phyloP scores from a whole-genome alignment of 768 basidiomycete species.

The Auricularia cornea region DNA sequence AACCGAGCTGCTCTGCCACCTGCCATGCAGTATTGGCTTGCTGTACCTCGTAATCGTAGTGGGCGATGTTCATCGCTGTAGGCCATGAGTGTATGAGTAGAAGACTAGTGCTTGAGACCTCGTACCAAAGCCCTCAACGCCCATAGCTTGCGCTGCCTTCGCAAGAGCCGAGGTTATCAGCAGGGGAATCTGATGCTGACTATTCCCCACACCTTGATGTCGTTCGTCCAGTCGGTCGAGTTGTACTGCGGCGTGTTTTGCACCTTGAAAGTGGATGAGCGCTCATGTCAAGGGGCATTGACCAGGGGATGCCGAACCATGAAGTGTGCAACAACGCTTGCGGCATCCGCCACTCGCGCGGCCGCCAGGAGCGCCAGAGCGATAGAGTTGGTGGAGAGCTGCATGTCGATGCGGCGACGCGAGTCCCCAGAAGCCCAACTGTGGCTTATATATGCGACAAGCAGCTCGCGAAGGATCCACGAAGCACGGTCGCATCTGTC shows the following conservation, averaged over 20 bases:
- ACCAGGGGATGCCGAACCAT: background rate
- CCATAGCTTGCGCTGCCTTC: background rate
- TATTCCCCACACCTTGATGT: background rate
- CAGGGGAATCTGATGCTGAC: background rate
- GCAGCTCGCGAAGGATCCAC: too few relatives aligned
- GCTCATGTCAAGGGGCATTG: background rate
- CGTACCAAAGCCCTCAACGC: background rate
- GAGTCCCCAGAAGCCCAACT: too few relatives aligned
- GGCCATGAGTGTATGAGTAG: too few relatives aligned
- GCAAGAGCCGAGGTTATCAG: background rate
- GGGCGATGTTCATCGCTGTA: background rate
- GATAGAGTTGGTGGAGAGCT: too few relatives aligned
- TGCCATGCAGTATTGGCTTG: background rate
- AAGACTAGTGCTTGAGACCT: background rate
- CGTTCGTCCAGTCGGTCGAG: background rate
- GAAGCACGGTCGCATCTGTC: too few relatives aligned
- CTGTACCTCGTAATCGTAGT: background rate
- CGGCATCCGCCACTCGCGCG: background rate
- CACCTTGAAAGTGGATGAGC: background rate
- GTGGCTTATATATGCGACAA: too few relatives aligned
- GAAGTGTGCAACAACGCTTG: background rate
- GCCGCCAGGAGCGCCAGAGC: background rate
- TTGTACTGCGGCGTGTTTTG: background rate
- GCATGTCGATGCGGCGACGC: too few relatives aligned
- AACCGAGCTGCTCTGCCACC: background rate